These are phyloP conservation scores for Tricholoma matsutake DNA, from an alignment of 768 basidiomycete species.

Conservation along the genomic window DNA sequence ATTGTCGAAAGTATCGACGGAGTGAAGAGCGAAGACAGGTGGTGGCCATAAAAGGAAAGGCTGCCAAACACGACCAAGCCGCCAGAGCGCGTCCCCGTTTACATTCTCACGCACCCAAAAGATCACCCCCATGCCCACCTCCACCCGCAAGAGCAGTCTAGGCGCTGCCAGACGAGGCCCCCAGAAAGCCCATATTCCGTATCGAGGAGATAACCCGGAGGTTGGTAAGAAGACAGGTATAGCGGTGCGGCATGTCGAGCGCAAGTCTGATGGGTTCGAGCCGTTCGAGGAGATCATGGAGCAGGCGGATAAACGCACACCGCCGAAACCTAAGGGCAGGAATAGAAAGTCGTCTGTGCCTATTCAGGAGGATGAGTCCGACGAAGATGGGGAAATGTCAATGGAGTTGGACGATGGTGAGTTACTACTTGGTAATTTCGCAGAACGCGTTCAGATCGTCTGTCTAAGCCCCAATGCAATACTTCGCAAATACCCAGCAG, in stretches of 20 bases:
- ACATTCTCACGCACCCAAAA: constrained; percentile 8
- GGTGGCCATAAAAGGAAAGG: constrained; percentile 13
- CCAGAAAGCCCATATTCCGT: constrained; percentile 70
- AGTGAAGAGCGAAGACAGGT: constrained; percentile 5
- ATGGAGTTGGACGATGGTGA: constrained; percentile 78
- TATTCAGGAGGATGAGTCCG: constrained; percentile 28
- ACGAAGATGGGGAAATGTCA: constrained; percentile 64
- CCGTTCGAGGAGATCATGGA: constrained; percentile 73
- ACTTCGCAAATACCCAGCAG: constrained; percentile 39
- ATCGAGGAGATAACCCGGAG: constrained; percentile 71
- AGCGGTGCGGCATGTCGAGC: constrained; percentile 62
- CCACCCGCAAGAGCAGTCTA: constrained; percentile 45
- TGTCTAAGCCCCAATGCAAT: constrained; percentile 37
- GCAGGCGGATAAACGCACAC: constrained; percentile 66
- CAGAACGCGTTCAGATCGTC: constrained; percentile 19
- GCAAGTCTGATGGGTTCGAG: constrained; percentile 80
- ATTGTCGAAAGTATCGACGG: constrained; percentile 14
- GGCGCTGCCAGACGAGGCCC: constrained; percentile 50
- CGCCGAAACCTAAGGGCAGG: constrained; percentile 50
- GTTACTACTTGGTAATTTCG: constrained; percentile 18
- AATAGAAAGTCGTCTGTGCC: constrained; percentile 44
- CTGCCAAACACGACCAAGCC: constrained; percentile 21
- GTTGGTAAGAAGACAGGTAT: constrained; percentile 83
- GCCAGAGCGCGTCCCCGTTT: constrained; percentile 22
- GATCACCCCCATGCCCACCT: constrained; percentile 35